These are phyloP conservation scores for Datisca glomerata DNA, from an alignment of 306 rosid genomes.

Conservation along the genomic window DNA sequence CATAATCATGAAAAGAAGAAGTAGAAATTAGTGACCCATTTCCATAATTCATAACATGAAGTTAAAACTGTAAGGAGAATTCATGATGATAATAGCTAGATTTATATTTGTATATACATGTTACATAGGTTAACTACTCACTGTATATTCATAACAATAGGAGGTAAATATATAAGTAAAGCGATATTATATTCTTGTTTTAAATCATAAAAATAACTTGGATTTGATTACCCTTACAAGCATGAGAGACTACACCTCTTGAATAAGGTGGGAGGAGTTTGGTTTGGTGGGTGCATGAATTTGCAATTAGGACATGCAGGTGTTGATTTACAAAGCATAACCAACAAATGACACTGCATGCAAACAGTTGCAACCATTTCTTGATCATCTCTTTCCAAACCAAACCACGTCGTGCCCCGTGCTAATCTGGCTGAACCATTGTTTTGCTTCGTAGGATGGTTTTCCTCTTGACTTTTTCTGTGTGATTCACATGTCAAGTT, in stretches of 20 bases:
- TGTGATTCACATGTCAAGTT: conserved; percentile 53
- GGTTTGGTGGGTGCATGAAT: conserved; percentile 60
- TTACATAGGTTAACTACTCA: too few relatives aligned
- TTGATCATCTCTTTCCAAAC: conserved; percentile 21
- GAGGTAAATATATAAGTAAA: too few relatives aligned
- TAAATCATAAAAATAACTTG: too few relatives aligned
- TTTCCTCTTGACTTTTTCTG: conserved; percentile 13
- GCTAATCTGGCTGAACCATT: conserved; percentile 4
- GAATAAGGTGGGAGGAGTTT: conserved; percentile 41
- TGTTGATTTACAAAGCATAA: conserved; percentile 77
- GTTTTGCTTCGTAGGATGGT: conserved; percentile 1
- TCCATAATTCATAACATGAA: too few relatives aligned
- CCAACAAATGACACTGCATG: conserved; percentile 75
- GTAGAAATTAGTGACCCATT: too few relatives aligned
- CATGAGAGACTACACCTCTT: conserved; percentile 13
- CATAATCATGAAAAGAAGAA: too few relatives aligned
- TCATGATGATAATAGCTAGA: too few relatives aligned
- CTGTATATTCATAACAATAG: too few relatives aligned
- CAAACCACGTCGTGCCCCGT: conserved; percentile 33
- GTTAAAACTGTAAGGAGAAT: too few relatives aligned
- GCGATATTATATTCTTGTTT: too few relatives aligned
- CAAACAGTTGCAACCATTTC: conserved; percentile 93
- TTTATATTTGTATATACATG: too few relatives aligned
- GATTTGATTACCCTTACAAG: background rate
- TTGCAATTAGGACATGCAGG: conserved; percentile 95